Evolutionary conservation across 495 filamentous ascomycete species (phyloP).

Genomic region (Astrothelium subdiscretum): DNA sequence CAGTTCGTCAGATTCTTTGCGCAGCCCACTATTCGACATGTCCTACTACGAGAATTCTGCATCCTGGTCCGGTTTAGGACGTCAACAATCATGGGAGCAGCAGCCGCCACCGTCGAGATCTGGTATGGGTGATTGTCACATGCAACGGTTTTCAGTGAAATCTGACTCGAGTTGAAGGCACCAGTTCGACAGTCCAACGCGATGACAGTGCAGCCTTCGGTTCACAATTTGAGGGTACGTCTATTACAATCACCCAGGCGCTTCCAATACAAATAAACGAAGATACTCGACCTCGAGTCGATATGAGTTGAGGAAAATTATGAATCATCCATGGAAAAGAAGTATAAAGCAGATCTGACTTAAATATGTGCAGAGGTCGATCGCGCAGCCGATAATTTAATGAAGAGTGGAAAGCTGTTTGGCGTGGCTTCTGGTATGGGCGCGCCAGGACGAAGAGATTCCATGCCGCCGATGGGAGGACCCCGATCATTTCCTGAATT

Average conservation of each 20-base stretch:
- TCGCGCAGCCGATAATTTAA: conserved; percentile 85
- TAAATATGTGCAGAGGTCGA: conserved; percentile 68
- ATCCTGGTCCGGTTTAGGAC: conserved; percentile 58
- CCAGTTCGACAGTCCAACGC: conserved; percentile 62
- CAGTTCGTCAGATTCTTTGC: neutral
- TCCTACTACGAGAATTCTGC: conserved; percentile 85
- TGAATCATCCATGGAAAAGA: neutral
- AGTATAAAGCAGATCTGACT: neutral
- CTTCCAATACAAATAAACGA: neutral
- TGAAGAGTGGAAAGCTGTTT: conserved; percentile 93
- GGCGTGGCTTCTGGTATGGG: conserved; percentile 2
- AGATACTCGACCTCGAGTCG: neutral
- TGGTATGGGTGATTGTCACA: conserved; percentile 46
- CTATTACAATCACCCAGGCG: neutral
- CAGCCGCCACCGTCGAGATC: conserved; percentile 78
- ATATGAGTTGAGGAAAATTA: neutral
- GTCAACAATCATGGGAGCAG: conserved; percentile 69
- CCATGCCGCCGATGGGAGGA: conserved; percentile 40
- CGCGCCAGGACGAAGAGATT: conserved; percentile 68
- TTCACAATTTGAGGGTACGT: conserved; percentile 84
- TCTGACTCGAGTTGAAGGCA: conserved; percentile 38
- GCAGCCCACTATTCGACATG: conserved; percentile 37
- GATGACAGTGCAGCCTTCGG: conserved; percentile 73
- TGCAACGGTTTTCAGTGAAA: neutral
- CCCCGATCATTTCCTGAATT: neutral